Evolutionary conservation across 768 basidiomycete genomes (phyloP).

Genomic region (Rubroboletus pulcherrimus): DNA sequence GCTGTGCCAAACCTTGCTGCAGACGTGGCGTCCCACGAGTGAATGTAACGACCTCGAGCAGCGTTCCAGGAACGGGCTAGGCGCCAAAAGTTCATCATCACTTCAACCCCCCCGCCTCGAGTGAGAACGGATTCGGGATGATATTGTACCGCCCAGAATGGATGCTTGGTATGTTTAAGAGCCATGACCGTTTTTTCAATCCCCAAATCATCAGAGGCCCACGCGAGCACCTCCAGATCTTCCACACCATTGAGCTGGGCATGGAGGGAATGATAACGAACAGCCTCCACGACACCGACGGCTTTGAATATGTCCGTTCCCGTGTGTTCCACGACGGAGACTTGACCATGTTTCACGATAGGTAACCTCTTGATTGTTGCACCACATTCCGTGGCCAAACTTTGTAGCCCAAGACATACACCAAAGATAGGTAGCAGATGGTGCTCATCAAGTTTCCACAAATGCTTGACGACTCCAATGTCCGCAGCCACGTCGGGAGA

Average conservation of each 20-base stretch:
- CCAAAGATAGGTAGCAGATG: conserved; percentile 71
- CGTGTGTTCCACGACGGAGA: conserved; percentile 59
- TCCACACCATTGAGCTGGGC: conserved; percentile 44
- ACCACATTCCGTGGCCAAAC: conserved; percentile 62
- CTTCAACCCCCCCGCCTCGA: conserved; percentile 59
- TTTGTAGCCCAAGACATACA: conserved; percentile 81
- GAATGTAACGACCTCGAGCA: conserved; percentile 34
- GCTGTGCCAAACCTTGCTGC: conserved; percentile 41
- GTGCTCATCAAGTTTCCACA: conserved; percentile 60
- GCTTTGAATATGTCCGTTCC: conserved; percentile 60
- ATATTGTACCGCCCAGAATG: conserved; percentile 88
- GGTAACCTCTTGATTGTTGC: conserved; percentile 55
- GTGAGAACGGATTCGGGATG: conserved; percentile 85
- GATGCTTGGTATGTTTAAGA: conserved; percentile 54
- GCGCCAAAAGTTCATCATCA: conserved; percentile 71
- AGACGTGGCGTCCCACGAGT: conserved; percentile 40
- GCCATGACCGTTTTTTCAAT: conserved; percentile 77
- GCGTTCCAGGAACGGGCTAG: conserved; percentile 58
- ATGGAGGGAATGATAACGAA: conserved; percentile 80
- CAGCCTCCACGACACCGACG: conserved; percentile 51
- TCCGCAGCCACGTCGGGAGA: conserved; percentile 62
- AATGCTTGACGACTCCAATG: conserved; percentile 62
- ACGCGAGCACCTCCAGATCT: conserved; percentile 64
- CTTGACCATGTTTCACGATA: conserved; percentile 77
- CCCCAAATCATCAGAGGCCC: conserved; percentile 64